phyloP scores from a whole-genome alignment of 2,329 filamentous ascomycete species.

The Claviceps purpurea region DNA sequence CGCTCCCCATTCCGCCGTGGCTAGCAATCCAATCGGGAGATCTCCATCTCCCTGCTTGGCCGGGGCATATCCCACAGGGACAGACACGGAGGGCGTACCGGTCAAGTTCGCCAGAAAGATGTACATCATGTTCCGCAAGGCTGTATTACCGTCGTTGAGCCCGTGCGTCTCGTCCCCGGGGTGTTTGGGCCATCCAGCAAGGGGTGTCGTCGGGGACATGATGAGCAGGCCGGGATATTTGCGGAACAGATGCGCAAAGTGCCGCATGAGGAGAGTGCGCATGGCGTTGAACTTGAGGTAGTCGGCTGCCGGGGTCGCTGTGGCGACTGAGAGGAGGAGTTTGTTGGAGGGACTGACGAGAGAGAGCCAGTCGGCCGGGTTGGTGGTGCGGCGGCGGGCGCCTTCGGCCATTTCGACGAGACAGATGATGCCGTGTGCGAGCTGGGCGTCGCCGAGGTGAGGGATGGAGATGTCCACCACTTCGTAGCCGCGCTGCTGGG shows the following conservation, averaged over 20 bases:
- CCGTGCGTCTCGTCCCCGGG: slow-evolving; percentile 53
- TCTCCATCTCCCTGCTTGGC: slow-evolving; percentile 42
- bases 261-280: slow-evolving; percentile 63
- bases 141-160: slow-evolving; percentile 57
- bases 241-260: slow-evolving; percentile 58
- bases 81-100: slow-evolving; percentile 62
- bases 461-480: slow-evolving; percentile 52
- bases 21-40: slow-evolving; percentile 48
- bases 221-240: slow-evolving; percentile 64
- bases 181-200: slow-evolving; percentile 57
- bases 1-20: slow-evolving; percentile 51
- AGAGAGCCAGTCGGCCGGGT: slow-evolving; percentile 35
- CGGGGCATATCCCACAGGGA: slow-evolving; percentile 60
- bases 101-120: slow-evolving; percentile 74
- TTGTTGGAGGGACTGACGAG: slow-evolving; percentile 54
- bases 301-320: slow-evolving; percentile 53
- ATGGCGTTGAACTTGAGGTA: slow-evolving; percentile 61
- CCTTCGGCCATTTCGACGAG: slow-evolving; percentile 52
- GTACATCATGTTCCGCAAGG: slow-evolving; percentile 71
- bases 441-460: slow-evolving; percentile 54
- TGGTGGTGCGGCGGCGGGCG: slow-evolving; percentile 27
- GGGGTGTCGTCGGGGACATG: slow-evolving; percentile 63
- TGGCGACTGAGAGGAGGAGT: slow-evolving; percentile 52
- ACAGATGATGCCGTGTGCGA: slow-evolving; percentile 66
- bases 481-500: slow-evolving; percentile 33